Evolutionary conservation across 2,329 filamentous ascomycete genomes (phyloP), one percentile per base, ranked within the genome.

Genomic region (Hypoxylon sp.): DNA sequence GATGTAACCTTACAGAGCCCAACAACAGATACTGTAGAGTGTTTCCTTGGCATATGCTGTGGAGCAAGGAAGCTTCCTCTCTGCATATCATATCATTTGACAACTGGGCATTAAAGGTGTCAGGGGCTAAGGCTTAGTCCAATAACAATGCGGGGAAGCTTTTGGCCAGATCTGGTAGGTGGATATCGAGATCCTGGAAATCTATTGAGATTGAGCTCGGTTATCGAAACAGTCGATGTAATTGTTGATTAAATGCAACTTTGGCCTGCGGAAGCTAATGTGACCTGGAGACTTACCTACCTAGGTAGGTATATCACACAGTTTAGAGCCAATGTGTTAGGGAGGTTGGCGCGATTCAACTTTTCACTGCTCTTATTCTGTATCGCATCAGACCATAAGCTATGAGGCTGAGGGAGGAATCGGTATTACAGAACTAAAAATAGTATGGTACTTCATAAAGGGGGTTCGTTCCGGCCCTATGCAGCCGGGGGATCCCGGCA

Each of bases 161-260:
- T 30, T 57, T 50, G 23, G 48, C 62, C 51, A 43, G 50, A 66
- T 69, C 17, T 32, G 56, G 66, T 46, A 66, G 63, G 63, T 69
- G 63, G 66, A 34, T 52, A 63, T 55, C 45, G 46, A 52, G 28
- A 60, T 50, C 23, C 25, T 6, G 49, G n/a, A 23, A 45, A 53
- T 51, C 58, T 52, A 32, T 23, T 7, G 34, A 41, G 62, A 65
- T 59, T 43, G 51, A 62, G 59, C 41, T 57, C 60, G 52, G 48
- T 11, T 32, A 28, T 55, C 25, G 38, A 43, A n/a, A 43, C 10
- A 19, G 38, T 21, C 28, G 17, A 30, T 45, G 52, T 19, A n/a
- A 34, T 17, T 56, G 4, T 45, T 5, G 34, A 34, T 38, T 17
- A 36, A 23, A 19, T n/a, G 10, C 19, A 36, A 11, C 30, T 38